A percentile compares a stretch with the other conserved stretches of the same genome.
Conservation (phyloP, 2,329 filamentous ascomycete species). For the Cordyceps farinosa region DNA sequence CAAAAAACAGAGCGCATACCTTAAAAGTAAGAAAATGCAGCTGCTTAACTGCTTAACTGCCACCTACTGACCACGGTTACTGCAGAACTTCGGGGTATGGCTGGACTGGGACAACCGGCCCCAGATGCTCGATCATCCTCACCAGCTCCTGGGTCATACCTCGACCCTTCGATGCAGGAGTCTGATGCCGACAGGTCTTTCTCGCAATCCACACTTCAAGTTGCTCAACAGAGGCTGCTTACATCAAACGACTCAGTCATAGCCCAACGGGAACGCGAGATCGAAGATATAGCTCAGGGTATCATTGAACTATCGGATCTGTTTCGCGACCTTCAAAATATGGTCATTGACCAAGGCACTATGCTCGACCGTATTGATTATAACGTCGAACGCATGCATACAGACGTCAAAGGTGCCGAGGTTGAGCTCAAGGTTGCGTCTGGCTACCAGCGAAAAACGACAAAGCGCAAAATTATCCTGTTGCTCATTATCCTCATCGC, state of each 20-base stretch:
- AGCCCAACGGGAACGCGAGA: constrained; percentile 88
- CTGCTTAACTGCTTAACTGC: neutral
- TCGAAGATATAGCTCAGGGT: constrained; percentile 95
- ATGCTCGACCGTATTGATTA: constrained; percentile 95
- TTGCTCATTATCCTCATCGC: constrained; percentile 80
- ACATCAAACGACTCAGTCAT: constrained; percentile 81
- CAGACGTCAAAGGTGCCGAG: constrained; percentile 86
- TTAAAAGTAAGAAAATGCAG: constrained; percentile 66
- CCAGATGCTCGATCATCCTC: constrained; percentile 50
- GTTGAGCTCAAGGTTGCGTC: constrained; percentile 87
- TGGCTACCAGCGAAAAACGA: constrained; percentile 81
- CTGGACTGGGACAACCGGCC: constrained; percentile 52
- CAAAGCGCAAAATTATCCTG: constrained; percentile 89
- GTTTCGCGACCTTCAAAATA: constrained; percentile 91
- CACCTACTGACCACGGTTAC: neutral
- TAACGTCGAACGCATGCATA: constrained; percentile 94
- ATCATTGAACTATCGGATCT: constrained; percentile 97
- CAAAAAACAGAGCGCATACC: constrained; percentile 94
- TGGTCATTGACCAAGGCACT: constrained; percentile 91
- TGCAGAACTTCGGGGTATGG: constrained; percentile 70
- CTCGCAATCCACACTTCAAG: constrained; percentile 83
- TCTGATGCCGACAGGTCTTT: constrained; percentile 91
- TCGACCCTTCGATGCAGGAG: constrained; percentile 84
- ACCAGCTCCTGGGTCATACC: constrained; percentile 55
- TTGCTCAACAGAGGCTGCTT: constrained; percentile 65